Percentiles rank a stretch among this genome's conserved stretches.
phyloP scores from a whole-genome alignment of 192 early-diverging fungal genomes.

The Coemansia sp. region DNA sequence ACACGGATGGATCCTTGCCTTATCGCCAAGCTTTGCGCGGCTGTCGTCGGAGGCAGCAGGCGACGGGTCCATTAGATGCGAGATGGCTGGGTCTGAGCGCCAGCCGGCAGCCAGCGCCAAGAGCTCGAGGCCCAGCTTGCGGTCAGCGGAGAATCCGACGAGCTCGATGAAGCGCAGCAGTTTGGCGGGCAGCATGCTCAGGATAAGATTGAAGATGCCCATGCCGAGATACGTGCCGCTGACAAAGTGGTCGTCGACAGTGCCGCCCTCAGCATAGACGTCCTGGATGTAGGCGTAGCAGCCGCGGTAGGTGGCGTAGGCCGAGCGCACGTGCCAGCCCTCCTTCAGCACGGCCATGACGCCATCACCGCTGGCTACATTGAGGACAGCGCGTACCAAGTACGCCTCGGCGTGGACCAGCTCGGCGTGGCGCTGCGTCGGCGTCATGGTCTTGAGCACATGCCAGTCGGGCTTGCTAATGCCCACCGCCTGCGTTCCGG shows the following conservation, averaged over 20 bases:
- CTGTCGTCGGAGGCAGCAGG: neutral
- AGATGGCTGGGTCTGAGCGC: conserved; percentile 38
- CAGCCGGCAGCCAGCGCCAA: conserved; percentile 75
- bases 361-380: conserved; percentile 74
- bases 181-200: conserved; percentile 73
- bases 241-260: conserved; percentile 79
- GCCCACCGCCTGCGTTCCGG: conserved; percentile 49
- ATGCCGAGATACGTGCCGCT: conserved; percentile 78
- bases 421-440: conserved; percentile 60
- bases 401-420: conserved; percentile 79
- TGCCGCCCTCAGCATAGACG: conserved; percentile 56
- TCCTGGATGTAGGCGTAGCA: conserved; percentile 61
- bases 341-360: conserved; percentile 75
- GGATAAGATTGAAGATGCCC: conserved; percentile 75
- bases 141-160: conserved; percentile 80
- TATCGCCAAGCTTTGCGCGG: neutral
- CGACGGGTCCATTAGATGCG: conserved; percentile 25
- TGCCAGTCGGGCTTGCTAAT: conserved; percentile 43
- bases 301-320: conserved; percentile 67
- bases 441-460: conserved; percentile 29
- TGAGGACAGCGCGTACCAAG: conserved; percentile 73
- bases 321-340: conserved; percentile 71
- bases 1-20: conserved; percentile 13
- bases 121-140: conserved; percentile 71
- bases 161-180: conserved; percentile 78